These are phyloP conservation scores for Lecanicillium sp. DNA, from an alignment of 2,329 filamentous ascomycete species.

Conservation along the genomic window DNA sequence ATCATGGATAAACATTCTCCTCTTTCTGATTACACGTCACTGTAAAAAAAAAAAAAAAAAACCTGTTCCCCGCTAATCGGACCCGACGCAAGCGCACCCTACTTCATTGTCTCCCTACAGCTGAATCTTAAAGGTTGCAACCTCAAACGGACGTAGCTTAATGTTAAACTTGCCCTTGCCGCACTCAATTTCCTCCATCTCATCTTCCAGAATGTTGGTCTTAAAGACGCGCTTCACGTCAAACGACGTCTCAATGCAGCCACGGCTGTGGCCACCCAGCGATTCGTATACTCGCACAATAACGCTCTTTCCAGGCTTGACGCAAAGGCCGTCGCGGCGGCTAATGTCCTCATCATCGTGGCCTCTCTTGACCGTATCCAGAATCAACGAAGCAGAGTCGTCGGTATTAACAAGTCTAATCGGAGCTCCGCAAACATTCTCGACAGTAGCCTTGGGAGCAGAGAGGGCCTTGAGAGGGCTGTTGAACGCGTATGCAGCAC, in stretches of 20 bases:
- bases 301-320: conserved; percentile 66
- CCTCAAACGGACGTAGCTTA: conserved; percentile 71
- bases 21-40: neutral
- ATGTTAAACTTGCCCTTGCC: conserved; percentile 46
- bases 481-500: conserved; percentile 85
- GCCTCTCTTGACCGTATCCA: conserved; percentile 91
- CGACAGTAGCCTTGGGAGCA: conserved; percentile 18
- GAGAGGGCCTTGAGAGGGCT: conserved; percentile 52
- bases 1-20: neutral
- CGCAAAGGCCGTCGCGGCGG: conserved; percentile 49
- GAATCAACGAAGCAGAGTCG: conserved; percentile 52
- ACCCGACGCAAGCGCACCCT: conserved; percentile 16
- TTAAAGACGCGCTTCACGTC: conserved; percentile 70
- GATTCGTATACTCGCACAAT: conserved; percentile 84
- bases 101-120: conserved; percentile 27
- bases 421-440: conserved; percentile 28
- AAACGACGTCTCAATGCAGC: conserved; percentile 59
- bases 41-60: neutral
- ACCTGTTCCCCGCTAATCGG: conserved; percentile 2
- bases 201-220: conserved; percentile 84
- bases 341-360: conserved; percentile 74
- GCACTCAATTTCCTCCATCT: conserved; percentile 56
- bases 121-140: conserved; percentile 67
- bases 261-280: conserved; percentile 71
- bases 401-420: conserved; percentile 59